Base-by-base conservation (phyloP, 2,329 filamentous ascomycete genomes). In the Fusarium globosum region DNA sequence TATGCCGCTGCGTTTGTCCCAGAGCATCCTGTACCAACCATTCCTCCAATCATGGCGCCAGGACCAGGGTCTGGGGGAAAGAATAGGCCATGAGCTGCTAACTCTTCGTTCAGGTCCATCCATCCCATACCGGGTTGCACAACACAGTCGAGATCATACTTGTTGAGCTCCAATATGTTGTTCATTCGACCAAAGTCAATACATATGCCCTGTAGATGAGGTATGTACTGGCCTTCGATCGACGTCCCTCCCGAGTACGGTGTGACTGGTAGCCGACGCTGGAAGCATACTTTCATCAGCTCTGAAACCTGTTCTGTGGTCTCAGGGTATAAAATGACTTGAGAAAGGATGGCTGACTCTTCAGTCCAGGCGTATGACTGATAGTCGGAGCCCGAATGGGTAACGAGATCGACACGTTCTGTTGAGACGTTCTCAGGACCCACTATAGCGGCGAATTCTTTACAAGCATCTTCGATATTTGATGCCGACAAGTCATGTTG, bases 121-220 rank as follows among this genome's bases (percentile, higher is more conserved):
- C 95, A 98, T 15, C 93, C 92, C 11, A 97, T 91, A 4, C 93
- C 93, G 5, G 95, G 95, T 80, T 98, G 95, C 3, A 97, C 94
- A 4, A 97, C 93, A 45, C 97, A 88, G 76, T 98, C 95, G 92
- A 97, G 94, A 80, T 97, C 95, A 7, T 94, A 91, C 74, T 93
- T 91, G 80, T 97, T 92, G 60, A 97, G 86, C 55, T 91, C 86
- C 33, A 97, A 74, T 21, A 97, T 92, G 76, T 91, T 86, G 80
- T 97, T 92, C 95, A 98, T 98, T 78, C 90, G 90, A 3, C 90
- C 89, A 80, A 97, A 97, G 79, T 98, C 95, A 52, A 98, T 91
- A 71, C 93, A 95, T 78, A 97, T 89, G 8, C 95, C 95, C 9
- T 94, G 94, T 78, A 91, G 92, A 0, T 94, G 94, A 11, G 94